Evolutionary conservation across 805 yeast genomes (phyloP).

Genomic region (Yarrowia deformans): DNA sequence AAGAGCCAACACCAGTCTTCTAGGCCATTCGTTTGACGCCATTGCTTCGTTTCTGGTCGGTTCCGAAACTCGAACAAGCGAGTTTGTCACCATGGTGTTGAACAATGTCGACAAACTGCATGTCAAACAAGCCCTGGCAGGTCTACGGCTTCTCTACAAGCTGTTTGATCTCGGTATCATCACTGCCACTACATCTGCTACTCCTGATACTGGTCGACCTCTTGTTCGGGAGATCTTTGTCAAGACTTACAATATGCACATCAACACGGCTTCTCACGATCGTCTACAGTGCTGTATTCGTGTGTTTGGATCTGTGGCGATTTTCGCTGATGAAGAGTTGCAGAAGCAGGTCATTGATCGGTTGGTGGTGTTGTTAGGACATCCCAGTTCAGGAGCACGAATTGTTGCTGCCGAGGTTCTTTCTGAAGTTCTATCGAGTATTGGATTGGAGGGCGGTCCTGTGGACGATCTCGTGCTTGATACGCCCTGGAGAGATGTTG

Average conservation of each 20-base stretch:
- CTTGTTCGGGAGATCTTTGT: conserved; percentile 54
- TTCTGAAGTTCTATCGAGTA: background rate
- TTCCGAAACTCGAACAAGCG: background rate
- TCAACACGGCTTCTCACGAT: conserved; percentile 52
- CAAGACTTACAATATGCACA: conserved; percentile 60
- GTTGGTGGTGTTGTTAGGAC: conserved; percentile 1
- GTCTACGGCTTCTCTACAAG: conserved; percentile 9
- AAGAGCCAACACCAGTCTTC: conserved; percentile 11
- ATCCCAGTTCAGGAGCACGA: conserved; percentile 7
- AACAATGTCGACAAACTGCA: background rate
- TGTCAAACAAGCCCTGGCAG: conserved; percentile 10
- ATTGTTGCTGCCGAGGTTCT: conserved; percentile 7
- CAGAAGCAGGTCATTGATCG: conserved; percentile 18
- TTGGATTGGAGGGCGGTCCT: background rate
- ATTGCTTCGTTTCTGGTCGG: conserved; percentile 8
- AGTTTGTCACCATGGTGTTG: conserved; percentile 12
- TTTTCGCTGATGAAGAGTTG: background rate
- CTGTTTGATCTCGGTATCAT: conserved; percentile 41
- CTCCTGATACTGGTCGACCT: conserved; percentile 57
- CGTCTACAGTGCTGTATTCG: conserved; percentile 29
- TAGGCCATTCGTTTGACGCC: conserved; percentile 18
- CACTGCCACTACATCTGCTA: conserved; percentile 63
- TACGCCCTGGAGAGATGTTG: conserved; percentile 30
- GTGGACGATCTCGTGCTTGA: conserved; percentile 17
- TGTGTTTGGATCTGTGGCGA: conserved; percentile 13